These are phyloP conservation scores for Trichopus zeylanicus DNA, from an alignment of 116 monocot genomes.

Conservation along the genomic window DNA sequence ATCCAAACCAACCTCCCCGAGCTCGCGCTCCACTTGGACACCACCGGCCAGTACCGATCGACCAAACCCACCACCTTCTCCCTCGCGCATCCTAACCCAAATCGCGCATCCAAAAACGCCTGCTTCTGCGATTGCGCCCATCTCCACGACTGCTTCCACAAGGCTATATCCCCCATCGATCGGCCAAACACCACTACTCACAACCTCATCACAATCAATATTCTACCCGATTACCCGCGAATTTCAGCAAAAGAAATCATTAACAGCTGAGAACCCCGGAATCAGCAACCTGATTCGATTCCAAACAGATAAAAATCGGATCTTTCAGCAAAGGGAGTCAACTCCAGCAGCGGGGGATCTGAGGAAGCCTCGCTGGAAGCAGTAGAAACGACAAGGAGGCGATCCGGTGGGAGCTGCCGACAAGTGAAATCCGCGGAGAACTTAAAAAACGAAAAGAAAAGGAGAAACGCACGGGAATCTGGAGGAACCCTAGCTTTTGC, in stretches of 20 bases:
- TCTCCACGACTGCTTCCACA: conserved; percentile 48
- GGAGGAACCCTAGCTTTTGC: background rate
- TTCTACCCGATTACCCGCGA: no score
- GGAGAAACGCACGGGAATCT: conserved; percentile 2
- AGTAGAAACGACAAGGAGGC: background rate
- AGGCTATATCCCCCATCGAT: conserved; percentile 37
- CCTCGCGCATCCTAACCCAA: conserved; percentile 21
- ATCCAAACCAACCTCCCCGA: conserved; percentile 30
- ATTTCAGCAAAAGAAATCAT: no score
- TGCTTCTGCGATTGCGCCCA: conserved; percentile 47
- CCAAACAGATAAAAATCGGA: no score
- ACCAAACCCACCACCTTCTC: conserved; percentile 36
- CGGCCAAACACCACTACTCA: background rate
- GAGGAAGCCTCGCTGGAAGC: background rate
- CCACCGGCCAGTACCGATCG: conserved; percentile 66
- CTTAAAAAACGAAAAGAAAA: background rate
- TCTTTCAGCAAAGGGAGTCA: no score
- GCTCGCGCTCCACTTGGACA: conserved; percentile 28
- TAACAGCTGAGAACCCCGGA: no score
- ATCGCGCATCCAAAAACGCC: conserved; percentile 18
- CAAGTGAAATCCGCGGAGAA: background rate
- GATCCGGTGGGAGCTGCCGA: background rate
- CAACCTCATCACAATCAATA: background rate
- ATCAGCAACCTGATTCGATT: no score
- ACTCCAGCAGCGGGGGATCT: no score